Evolutionary conservation across 495 filamentous ascomycete genomes (phyloP).

Genomic region (Paragyromitra xinjiangensis): DNA sequence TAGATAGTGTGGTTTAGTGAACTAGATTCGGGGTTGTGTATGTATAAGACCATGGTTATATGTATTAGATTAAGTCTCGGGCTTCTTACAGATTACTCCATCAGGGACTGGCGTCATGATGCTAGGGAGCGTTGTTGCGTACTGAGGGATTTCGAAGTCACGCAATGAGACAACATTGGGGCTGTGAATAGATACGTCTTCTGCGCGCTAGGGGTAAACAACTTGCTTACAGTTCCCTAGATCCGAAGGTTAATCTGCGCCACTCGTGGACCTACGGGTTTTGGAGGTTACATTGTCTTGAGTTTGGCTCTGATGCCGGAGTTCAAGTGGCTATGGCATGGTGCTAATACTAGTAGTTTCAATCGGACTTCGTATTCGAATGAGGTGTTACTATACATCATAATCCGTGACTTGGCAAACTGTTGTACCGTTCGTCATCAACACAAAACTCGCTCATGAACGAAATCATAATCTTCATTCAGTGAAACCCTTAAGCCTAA

Average conservation of each 20-base stretch:
- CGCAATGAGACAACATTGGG: not conserved
- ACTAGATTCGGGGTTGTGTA: not conserved
- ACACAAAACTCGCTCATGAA: not conserved
- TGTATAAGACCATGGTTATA: not conserved
- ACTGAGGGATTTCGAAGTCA: not conserved
- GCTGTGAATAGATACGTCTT: not conserved
- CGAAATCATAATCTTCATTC: not conserved
- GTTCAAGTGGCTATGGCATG: not conserved
- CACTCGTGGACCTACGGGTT: not conserved
- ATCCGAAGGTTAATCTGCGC: slow-evolving; percentile 23
- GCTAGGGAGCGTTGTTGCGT: not conserved
- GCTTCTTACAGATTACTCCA: not conserved
- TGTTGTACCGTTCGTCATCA: slow-evolving; percentile 1
- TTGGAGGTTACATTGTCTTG: not conserved
- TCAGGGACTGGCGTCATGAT: not conserved
- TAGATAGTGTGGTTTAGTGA: not conserved
- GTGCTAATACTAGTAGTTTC: not conserved
- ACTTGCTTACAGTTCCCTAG: not conserved
- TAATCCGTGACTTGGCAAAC: not conserved
- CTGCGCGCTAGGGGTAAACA: not conserved
- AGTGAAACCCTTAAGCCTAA: not conserved
- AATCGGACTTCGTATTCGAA: not conserved
- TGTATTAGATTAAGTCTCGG: not conserved
- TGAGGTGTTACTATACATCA: not conserved
- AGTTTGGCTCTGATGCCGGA: not conserved